These are phyloP conservation scores for Colletotrichum tofieldiae DNA, from an alignment of 2,329 filamentous ascomycete species.

Conservation along the genomic window DNA sequence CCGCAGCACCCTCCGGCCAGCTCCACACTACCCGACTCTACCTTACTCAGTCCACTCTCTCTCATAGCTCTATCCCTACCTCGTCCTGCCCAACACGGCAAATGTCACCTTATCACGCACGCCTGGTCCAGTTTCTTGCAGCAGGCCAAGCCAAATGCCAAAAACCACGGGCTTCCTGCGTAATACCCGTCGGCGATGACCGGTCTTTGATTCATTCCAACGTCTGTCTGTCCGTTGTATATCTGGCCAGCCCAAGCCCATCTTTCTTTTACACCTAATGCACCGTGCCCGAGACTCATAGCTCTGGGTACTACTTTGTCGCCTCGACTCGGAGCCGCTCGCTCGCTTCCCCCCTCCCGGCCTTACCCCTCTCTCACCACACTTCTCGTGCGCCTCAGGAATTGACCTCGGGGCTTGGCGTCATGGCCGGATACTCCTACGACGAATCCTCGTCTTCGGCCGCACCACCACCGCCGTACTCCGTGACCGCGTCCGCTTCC, in stretches of 20 bases:
- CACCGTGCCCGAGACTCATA: not conserved
- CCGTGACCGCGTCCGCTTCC: conserved; percentile 35
- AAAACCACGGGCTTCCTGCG: not conserved
- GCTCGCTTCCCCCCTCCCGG: not conserved
- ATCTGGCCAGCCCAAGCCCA: not conserved
- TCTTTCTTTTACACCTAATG: not conserved
- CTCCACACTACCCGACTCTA: not conserved
- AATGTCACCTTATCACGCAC: conserved; percentile 26
- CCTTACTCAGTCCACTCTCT: conserved; percentile 5
- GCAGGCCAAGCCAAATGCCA: conserved; percentile 16
- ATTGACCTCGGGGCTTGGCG: conserved; percentile 19
- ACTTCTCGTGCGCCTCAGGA: not conserved
- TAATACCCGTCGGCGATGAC: conserved; percentile 7
- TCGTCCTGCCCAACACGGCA: conserved; percentile 14
- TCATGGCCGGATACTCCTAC: conserved; percentile 34
- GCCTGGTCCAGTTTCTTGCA: conserved; percentile 15
- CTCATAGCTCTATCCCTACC: conserved; percentile 18
- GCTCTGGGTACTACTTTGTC: not conserved
- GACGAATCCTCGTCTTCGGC: conserved; percentile 35
- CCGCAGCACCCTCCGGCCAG: not conserved
- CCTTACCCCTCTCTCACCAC: not conserved
- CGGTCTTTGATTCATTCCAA: not conserved
- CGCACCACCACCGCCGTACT: conserved; percentile 39
- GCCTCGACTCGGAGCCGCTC: not conserved
- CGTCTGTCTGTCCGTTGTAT: not conserved